phyloP scores from a whole-genome alignment of 179 eudicot genomes.

The Silene vulgaris region DNA sequence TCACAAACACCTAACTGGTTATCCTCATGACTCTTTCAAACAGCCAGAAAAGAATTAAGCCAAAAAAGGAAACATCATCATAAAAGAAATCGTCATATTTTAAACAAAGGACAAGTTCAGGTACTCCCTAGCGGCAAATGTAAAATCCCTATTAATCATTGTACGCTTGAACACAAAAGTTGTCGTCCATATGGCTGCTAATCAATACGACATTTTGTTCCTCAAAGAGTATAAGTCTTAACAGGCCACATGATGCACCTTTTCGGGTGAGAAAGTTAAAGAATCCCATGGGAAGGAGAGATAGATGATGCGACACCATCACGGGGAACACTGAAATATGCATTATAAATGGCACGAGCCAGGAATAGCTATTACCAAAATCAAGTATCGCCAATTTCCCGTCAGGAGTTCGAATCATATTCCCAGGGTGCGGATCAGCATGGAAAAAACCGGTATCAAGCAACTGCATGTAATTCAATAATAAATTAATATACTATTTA shows the following conservation, averaged over 20 bases:
- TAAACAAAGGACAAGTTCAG: neutral
- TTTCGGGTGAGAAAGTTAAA: no score
- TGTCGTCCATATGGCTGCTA: neutral
- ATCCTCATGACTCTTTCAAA: neutral
- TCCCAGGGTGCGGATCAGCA: conserved; percentile 99
- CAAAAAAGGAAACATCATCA: neutral
- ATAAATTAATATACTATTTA: neutral
- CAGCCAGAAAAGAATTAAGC: neutral
- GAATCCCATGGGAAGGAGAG: no score
- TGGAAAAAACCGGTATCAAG: conserved; percentile 98
- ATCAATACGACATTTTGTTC: neutral
- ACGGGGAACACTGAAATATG: neutral
- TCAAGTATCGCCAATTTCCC: conserved; percentile 93
- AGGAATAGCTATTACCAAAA: conserved; percentile 54
- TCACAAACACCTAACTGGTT: neutral
- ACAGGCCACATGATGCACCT: conserved; percentile 6
- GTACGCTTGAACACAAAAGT: neutral
- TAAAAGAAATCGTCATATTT: neutral
- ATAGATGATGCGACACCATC: no score
- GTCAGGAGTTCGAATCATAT: conserved; percentile 92
- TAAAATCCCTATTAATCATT: neutral
- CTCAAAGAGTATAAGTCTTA: neutral
- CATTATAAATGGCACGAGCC: conserved; percentile 5
- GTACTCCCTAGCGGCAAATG: neutral
- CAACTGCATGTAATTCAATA: conserved; percentile 49